Conservation (phyloP, 1,139 yeast genomes). For the Sugiyamaella castrensis region DNA sequence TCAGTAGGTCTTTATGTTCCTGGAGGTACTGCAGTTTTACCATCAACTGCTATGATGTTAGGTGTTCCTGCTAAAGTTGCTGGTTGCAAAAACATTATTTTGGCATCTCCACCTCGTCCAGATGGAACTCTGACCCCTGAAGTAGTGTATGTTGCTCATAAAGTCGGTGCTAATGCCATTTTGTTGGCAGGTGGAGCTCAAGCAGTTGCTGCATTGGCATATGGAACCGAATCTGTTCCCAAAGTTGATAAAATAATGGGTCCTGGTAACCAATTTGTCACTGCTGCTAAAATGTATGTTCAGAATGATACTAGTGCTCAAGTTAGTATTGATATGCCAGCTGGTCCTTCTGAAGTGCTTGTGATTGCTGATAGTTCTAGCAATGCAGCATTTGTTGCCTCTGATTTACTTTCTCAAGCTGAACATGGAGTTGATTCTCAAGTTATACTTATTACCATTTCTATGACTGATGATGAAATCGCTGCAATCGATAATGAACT, state of each 20-base stretch:
- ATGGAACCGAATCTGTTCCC: conserved; percentile 88
- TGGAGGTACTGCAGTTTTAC: conserved; percentile 98
- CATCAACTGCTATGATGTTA: conserved; percentile 96
- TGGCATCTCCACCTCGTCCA: conserved; percentile 96
- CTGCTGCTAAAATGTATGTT: conserved; percentile 98
- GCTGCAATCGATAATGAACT: conserved; percentile 75
- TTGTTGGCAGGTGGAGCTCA: conserved; percentile 99
- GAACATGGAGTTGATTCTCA: conserved; percentile 99
- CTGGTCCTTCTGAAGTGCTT: conserved; percentile 97
- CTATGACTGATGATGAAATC: conserved; percentile 57
- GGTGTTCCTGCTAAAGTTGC: conserved; percentile 99
- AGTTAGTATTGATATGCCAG: conserved; percentile 98
- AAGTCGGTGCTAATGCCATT: conserved; percentile 85
- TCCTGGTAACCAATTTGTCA: conserved; percentile 98
- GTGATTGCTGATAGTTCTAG: conserved; percentile 86
- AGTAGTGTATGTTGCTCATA: conserved; percentile 95
- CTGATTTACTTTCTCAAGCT: conserved; percentile 94
- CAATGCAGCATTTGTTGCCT: conserved; percentile 93
- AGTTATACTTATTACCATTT: conserved; percentile 85
- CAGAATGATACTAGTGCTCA: conserved; percentile 93
- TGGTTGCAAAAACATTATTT: conserved; percentile 86
- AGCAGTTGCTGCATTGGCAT: conserved; percentile 98
- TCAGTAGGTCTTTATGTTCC: conserved; percentile 95
- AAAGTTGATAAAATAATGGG: conserved; percentile 97
- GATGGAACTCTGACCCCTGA: conserved; percentile 96